Base-by-base conservation (phyloP, 2,329 filamentous ascomycete genomes). In the Fusarium mangiferae region DNA sequence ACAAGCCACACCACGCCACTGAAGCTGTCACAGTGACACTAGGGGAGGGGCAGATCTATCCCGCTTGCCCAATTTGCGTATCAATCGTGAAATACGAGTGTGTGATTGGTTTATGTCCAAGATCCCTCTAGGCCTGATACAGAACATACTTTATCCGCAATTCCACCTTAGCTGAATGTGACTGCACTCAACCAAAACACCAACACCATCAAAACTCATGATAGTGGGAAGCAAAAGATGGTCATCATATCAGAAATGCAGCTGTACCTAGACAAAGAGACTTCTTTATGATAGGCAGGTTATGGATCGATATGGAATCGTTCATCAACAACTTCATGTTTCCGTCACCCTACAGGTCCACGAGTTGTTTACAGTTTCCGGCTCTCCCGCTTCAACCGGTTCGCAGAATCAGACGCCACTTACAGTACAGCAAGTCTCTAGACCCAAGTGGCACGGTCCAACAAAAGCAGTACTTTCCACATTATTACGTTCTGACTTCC, bases 31-130 rank as follows among this genome's bases (percentile, higher is more conserved):
- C 58, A 59, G 33, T 59, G 42, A 48, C 28, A 64, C 66, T 56
- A 62, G 35, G 26, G 56, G 44, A 63, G 66, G 59, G 51, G 51
- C 62, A 39, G 59, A 45, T 51, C 30, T 42, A 59, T 46, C 51
- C 66, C 63, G 45, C 73, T 63, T 75, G 35, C 73, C 73, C 54
- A 58, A 62, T 69, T 74, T 72, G 70, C 58, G 49, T 60, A 33
- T 38, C 62, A 42, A 62, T 44, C 30, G 46, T 26, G 20, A 45
- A 38, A 69, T 61, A 10, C n/a, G 22, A 14, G 17, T 22, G 36
- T n/a, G 22, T 45, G 20, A 51, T 75, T 75, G 69, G 73, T 11
- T 14, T 6, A 41, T 14, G 2, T 2, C 6, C 6, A 17, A 59
- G 39, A 62, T 57, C 18, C 10, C 15, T 24, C 57, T 70, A 75